Evolutionary conservation across 2,329 filamentous ascomycete genomes (phyloP).

Genomic region (Penicillium sumatraense): DNA sequence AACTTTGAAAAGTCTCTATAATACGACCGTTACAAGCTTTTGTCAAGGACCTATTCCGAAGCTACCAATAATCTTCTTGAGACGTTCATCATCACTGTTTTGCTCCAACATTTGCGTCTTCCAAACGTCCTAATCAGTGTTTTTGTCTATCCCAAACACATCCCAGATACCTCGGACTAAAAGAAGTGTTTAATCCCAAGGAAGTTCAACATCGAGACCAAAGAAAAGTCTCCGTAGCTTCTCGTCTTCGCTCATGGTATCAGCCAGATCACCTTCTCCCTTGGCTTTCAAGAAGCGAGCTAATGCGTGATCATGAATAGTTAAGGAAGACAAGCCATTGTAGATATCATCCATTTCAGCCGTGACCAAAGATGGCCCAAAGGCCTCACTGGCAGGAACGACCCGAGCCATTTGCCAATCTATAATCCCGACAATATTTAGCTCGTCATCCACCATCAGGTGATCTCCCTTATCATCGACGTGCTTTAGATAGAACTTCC

Average conservation of each 20-base stretch:
- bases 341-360: slow-evolving; percentile 12
- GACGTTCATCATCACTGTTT: no score
- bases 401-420: neutral
- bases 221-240: slow-evolving; percentile 20
- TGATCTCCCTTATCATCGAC: no score
- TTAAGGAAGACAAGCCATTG: slow-evolving; percentile 12
- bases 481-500: no score
- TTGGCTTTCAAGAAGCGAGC: slow-evolving; percentile 13
- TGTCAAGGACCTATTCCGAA: no score
- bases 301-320: slow-evolving; percentile 13
- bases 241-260: slow-evolving; percentile 14
- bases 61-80: no score
- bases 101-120: slow-evolving; percentile 12
- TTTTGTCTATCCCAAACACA: slow-evolving; percentile 9
- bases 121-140: slow-evolving; percentile 14
- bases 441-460: no score
- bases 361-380: slow-evolving; percentile 18
- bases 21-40: no score
- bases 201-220: slow-evolving; percentile 13
- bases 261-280: slow-evolving; percentile 7
- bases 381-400: slow-evolving; percentile 8
- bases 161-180: slow-evolving; percentile 12
- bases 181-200: slow-evolving; percentile 12
- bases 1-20: no score
- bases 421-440: neutral